Percentiles rank a stretch among this genome's conserved stretches.
phyloP scores from a whole-genome alignment of 1,284 basidiomycete species.

The Moesziomyces parantarcticus region DNA sequence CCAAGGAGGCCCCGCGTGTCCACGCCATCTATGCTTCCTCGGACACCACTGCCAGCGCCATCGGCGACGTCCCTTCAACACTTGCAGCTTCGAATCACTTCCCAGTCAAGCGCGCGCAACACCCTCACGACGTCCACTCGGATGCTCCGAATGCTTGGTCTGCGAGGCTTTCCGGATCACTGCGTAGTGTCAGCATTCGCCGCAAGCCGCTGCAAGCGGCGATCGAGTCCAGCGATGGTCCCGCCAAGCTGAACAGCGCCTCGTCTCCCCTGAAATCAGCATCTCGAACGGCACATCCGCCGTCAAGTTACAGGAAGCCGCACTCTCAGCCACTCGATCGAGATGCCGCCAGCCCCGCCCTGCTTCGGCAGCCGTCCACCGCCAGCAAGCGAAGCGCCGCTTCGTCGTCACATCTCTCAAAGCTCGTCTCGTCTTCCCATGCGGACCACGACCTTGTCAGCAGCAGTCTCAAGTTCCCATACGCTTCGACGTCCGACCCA shows the following conservation, averaged over 20 bases:
- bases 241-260: background rate
- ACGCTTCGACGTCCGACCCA: background rate
- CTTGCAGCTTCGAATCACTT: background rate
- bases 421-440: background rate
- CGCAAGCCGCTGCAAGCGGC: background rate
- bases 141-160: conserved; percentile 3
- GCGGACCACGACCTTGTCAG: background rate
- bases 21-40: conserved; percentile 14
- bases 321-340: background rate
- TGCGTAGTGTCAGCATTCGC: background rate
- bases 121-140: background rate
- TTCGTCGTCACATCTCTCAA: too few species aligned
- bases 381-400: conserved; percentile 8
- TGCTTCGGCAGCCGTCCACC: conserved; percentile 16
- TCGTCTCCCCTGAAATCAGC: background rate
- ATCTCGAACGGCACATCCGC: conserved; percentile 10
- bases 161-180: conserved; percentile 11
- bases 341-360: conserved; percentile 2
- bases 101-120: background rate
- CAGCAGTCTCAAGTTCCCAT: background rate
- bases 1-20: background rate
- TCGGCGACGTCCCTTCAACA: conserved; percentile 21
- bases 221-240: background rate
- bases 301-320: conserved; percentile 22
- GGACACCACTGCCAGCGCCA: conserved; percentile 7